Conservation (phyloP, 2,329 filamentous ascomycete species). For the Talaromyces sp. region DNA sequence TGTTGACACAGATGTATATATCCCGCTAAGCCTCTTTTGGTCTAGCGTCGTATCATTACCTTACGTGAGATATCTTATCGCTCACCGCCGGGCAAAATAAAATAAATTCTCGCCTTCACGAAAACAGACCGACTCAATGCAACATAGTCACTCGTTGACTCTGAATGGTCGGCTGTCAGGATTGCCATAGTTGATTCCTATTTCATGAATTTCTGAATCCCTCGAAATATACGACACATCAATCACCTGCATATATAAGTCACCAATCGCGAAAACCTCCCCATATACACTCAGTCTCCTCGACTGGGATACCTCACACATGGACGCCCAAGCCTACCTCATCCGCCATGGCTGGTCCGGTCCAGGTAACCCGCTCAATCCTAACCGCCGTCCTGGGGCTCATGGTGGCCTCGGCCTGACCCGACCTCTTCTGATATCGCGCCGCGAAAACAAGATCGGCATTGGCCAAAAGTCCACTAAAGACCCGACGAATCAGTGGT, state of each 20-base stretch:
- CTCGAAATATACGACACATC: background rate
- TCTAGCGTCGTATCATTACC: background rate
- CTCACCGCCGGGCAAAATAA: slow-evolving; percentile 2
- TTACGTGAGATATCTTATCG: background rate
- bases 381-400: slow-evolving; percentile 43
- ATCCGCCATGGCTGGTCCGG: slow-evolving; percentile 86
- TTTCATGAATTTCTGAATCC: background rate
- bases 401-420: slow-evolving; percentile 70
- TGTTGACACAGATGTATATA: slow-evolving; percentile 20
- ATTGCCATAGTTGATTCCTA: background rate
- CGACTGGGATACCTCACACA: slow-evolving; percentile 34
- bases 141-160: background rate
- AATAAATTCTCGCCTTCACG: background rate
- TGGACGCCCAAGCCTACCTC: slow-evolving; percentile 82
- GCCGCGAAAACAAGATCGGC: slow-evolving; percentile 76
- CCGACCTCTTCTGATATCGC: slow-evolving; percentile 74
- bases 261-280: background rate
- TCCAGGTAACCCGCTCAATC: slow-evolving; percentile 79
- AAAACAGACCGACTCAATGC: background rate
- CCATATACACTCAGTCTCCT: background rate
- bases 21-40: background rate
- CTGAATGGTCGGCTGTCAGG: background rate
- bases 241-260: background rate
- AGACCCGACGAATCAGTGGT: slow-evolving; percentile 78
- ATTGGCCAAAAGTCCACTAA: slow-evolving; percentile 69